Evolutionary conservation across 495 filamentous ascomycete genomes (phyloP).

Genomic region (Usnea hakonensis): DNA sequence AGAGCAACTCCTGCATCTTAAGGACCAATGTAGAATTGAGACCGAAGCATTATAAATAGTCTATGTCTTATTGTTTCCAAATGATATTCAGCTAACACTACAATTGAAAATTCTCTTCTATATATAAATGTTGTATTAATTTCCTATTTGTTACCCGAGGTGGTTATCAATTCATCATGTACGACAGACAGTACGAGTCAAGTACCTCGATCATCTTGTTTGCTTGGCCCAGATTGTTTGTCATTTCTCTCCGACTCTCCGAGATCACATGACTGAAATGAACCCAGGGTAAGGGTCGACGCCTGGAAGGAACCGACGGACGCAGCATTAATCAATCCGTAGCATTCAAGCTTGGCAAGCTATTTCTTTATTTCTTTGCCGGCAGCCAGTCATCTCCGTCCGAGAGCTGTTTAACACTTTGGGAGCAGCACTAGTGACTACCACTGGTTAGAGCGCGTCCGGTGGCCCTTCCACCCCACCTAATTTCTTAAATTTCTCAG

Average conservation of each 20-base stretch:
- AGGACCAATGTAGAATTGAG: background rate
- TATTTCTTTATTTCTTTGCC: background rate
- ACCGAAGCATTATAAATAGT: background rate
- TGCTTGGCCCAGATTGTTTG: background rate
- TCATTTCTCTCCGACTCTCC: background rate
- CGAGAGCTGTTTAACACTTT: background rate
- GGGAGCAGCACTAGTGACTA: slow-evolving; percentile 11
- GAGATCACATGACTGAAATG: slow-evolving; percentile 12
- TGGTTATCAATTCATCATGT: too few species aligned
- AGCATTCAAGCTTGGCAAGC: too few species aligned
- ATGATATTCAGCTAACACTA: background rate
- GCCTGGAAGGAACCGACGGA: slow-evolving; percentile 8
- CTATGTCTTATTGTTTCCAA: background rate
- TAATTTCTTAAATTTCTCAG: background rate
- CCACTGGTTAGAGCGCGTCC: background rate
- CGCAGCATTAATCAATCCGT: too few species aligned
- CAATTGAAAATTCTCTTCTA: too few species aligned
- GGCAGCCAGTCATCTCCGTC: slow-evolving; percentile 7
- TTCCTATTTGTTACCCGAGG: too few species aligned
- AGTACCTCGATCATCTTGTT: too few species aligned
- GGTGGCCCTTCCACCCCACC: background rate
- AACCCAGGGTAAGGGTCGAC: slow-evolving; percentile 8
- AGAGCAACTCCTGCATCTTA: background rate
- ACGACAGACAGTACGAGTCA: too few species aligned
- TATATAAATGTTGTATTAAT: too few species aligned